Percentiles rank a stretch among this genome's conserved stretches.
Conservation (phyloP, 306 rosid genomes). For the Vicia villosa region DNA sequence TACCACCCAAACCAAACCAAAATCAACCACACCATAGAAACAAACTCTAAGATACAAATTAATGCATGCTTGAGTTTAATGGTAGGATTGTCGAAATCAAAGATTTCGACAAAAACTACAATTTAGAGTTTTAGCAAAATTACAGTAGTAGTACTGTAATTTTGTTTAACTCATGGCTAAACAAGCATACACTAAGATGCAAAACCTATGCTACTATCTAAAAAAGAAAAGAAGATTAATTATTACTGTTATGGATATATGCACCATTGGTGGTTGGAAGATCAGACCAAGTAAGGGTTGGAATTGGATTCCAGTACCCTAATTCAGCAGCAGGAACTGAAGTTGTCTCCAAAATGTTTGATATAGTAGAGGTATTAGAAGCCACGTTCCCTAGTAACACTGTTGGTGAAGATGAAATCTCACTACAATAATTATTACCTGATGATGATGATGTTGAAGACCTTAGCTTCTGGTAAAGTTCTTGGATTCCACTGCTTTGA, state of each 20-base stretch:
- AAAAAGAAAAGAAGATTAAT: slow-evolving; percentile 6
- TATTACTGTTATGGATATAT: slow-evolving; percentile 55
- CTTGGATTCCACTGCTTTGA: slow-evolving; percentile 62
- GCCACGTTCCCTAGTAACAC: slow-evolving; percentile 52
- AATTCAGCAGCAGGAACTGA: slow-evolving; percentile 62
- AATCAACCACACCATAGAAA: slow-evolving; percentile 25
- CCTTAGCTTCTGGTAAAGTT: slow-evolving; percentile 68
- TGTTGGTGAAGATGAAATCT: slow-evolving; percentile 37
- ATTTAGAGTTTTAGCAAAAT: not conserved
- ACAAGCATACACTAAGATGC: not conserved
- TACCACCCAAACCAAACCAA: slow-evolving; percentile 55
- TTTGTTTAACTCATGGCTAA: not conserved
- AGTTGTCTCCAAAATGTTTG: slow-evolving; percentile 62
- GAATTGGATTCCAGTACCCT: slow-evolving; percentile 76
- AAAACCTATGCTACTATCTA: slow-evolving; percentile 36
- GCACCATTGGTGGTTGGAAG: slow-evolving; percentile 83
- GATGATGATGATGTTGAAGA: slow-evolving; percentile 51
- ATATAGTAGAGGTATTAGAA: slow-evolving; percentile 51
- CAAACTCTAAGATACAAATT: slow-evolving; percentile 40
- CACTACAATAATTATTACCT: slow-evolving; percentile 44
- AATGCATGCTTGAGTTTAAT: not conserved
- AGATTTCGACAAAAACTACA: not conserved
- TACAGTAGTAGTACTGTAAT: not conserved
- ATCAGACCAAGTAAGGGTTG: slow-evolving; percentile 76
- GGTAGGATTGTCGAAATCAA: not conserved